These are phyloP conservation scores for Rubus idaeus DNA, from an alignment of 306 rosid genomes.

Conservation along the genomic window DNA sequence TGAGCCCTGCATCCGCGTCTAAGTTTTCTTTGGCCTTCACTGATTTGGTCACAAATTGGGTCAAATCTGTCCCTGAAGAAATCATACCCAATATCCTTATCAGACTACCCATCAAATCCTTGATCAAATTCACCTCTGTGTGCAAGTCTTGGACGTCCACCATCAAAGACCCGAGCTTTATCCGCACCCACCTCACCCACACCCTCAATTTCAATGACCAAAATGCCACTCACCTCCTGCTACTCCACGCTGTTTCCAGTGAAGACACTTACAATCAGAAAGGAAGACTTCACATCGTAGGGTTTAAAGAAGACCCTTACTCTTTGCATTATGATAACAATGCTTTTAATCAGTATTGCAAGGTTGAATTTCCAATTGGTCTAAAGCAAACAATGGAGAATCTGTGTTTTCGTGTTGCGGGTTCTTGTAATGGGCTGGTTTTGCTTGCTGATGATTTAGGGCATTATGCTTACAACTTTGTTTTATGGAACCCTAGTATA, in stretches of 20 bases:
- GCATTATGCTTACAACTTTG: not conserved
- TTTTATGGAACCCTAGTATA: slow-evolving; percentile 7
- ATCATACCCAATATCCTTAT: not conserved
- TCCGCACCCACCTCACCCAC: not conserved
- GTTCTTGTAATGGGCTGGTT: not conserved
- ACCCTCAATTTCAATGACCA: not conserved
- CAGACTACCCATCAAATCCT: not conserved
- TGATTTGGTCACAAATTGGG: not conserved
- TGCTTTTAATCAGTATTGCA: not conserved
- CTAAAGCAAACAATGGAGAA: not conserved
- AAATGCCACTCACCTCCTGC: not conserved
- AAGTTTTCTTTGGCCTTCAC: too few species aligned
- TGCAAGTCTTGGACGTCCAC: slow-evolving; percentile 3
- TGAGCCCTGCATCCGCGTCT: too few species aligned
- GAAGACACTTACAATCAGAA: not conserved
- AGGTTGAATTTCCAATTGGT: not conserved
- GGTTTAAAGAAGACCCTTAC: not conserved
- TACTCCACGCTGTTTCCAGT: not conserved
- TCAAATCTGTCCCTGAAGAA: not conserved
- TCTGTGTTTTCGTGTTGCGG: not conserved
- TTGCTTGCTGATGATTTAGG: not conserved
- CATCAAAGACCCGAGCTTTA: not conserved
- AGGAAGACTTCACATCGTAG: not conserved
- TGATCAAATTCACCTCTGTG: not conserved
- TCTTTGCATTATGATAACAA: slow-evolving; percentile 2